Evolutionary conservation across 2,329 filamentous ascomycete genomes (phyloP), one percentile per base, ranked within the genome.

Genomic region (Apiospora sp.): DNA sequence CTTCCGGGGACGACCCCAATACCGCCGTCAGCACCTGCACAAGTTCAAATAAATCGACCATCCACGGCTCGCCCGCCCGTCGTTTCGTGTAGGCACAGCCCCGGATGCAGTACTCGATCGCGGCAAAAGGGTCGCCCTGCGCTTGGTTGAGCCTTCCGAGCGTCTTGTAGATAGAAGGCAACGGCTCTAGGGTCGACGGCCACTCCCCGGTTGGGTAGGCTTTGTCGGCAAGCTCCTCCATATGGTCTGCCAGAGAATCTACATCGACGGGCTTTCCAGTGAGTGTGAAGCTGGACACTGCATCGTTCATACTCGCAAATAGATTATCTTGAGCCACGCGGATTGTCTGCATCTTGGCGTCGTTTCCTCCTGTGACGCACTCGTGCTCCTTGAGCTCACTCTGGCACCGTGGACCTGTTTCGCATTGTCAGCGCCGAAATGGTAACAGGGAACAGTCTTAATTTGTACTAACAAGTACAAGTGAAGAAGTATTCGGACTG

Each of bases 141-240:
- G 74, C 71, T 27, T 74, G 67, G 70, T 78, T 78, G 37, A 81
- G 75, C 24, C 69, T 41, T 27, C 76, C 77, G 3, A 81, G 73
- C 30, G 54, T 72, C 54, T 76, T 71, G 34, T 75, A 78, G 12
- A 76, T 73, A 5, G 71, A 68, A 0, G 80, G 79, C 58, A 82
- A 68, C 12, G 80, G 80, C 51, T 80, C 79, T 44, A 80, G 71
- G 61, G 76, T 73, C 34, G 76, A 75, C 1, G 79, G 78, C 80
- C 80, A 81, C 16, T 73, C 19, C 70, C 74, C 71, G 49, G 43
- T 71, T 7, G 73, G 73, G 30, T 77, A 75, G 24, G 72, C 74
- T n/a, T 24, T 43, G 43, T 73, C 72, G 27, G 71, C 48, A 30
- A 72, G 72, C n/a, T 76, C 71, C 22, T 69, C 69, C 10, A 69